Evolutionary conservation across 768 basidiomycete genomes (phyloP), one percentile per base, ranked within the genome.

Genomic region (Tulasnella sp.): DNA sequence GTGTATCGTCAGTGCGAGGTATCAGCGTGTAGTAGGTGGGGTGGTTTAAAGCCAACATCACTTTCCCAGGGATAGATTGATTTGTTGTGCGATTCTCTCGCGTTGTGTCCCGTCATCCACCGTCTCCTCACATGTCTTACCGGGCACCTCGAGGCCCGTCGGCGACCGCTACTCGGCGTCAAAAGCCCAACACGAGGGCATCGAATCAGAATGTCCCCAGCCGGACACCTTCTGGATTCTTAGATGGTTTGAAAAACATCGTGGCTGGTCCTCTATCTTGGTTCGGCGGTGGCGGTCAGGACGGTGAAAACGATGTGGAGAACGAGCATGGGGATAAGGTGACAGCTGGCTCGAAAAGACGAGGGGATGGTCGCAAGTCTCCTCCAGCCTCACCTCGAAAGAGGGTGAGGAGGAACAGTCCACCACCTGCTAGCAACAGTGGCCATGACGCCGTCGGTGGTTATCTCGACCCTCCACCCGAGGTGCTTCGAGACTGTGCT

Each of bases 201-300:
- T 30, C 46, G 17, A 51, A 27, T 22, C 31, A 31, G 27, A 49
- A 50, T 9, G 46, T 38, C 25, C 57, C 43, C 3, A 59, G 42
- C 21, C 45, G 46, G 48, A 38, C 30, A 49, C 45, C 48, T 21
- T 48, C 57, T 19, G 46, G 57, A n/a, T 59, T 59, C 27, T 31
- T 59, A 8, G 57, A 59, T 51, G 57, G 57, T 34, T 41, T 59
- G 45, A 59, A 50, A 50, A 59, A 42, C 49, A 59, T 59, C 57
- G 57, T 59, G 11, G 30, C 57, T 11, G 57, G 57, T 4, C 57
- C 57, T 2, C 42, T 59, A 15, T 49, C 57, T 34, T 59, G 57
- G 57, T 51, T 59, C 31, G 42, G 31, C 25, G 29, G 27, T 30
- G 49, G 34, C 31, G 57, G 46, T 30, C 22, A 38, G 25, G 46